These are phyloP conservation scores for Spironucleus salmonicida DNA, from an alignment of 208 protist species.

Conservation along the genomic window DNA sequence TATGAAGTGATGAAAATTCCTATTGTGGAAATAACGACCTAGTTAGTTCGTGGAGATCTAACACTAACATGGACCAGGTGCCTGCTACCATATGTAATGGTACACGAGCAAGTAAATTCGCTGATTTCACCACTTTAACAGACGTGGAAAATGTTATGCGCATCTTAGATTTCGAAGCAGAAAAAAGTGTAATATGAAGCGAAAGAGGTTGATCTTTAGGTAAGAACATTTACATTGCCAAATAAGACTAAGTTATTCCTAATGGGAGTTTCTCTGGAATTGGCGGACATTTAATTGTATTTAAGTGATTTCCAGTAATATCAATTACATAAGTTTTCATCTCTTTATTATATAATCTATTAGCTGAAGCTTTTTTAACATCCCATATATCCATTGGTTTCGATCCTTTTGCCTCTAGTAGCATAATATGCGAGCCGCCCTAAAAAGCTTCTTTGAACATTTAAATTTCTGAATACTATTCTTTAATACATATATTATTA, in stretches of 20 bases:
- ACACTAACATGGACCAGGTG: neutral
- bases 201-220: slow-evolving; percentile 20
- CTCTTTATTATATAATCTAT: slow-evolving; percentile 17
- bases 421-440: neutral
- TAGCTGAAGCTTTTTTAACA: neutral
- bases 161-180: neutral
- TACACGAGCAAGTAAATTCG: neutral
- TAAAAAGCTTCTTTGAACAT: slow-evolving; percentile 25
- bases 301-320: neutral
- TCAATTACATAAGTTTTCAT: slow-evolving; percentile 27
- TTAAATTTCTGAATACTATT: no score
- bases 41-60: slow-evolving; percentile 9
- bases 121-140: neutral
- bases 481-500: no score
- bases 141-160: neutral
- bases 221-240: neutral
- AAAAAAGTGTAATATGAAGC: neutral
- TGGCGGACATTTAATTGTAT: neutral
- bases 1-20: neutral
- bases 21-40: neutral
- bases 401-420: slow-evolving; percentile 10
- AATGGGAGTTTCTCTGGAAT: neutral
- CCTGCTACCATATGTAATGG: slow-evolving; percentile 16
- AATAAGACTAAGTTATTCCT: slow-evolving; percentile 2
- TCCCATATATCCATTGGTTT: neutral